Base-by-base conservation (phyloP, 2,329 filamentous ascomycete species). In the Fusarium nygamai region DNA sequence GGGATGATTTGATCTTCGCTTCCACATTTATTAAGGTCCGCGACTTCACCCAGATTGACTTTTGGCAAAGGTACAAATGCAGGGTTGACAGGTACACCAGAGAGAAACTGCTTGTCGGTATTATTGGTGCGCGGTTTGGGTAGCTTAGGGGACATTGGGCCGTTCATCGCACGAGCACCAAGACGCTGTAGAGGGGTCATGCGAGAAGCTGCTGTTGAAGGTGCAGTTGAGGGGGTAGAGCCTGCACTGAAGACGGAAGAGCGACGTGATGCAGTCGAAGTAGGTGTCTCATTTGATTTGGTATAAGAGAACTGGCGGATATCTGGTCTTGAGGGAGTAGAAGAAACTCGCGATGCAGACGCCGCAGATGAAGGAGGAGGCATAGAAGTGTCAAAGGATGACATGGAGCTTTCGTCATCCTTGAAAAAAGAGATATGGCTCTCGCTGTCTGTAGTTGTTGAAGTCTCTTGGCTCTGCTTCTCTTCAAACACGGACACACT, bases 1-100 rank as follows among this genome's bases (percentile, higher is more conserved):
- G 86, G 86, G 20, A 88, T 80, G 69, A 91, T 85, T 62, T 88
- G 84, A 64, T 91, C 89, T 77, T 91, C 89, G 75, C 89, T 91
- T 20, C 89, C 89, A 57, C 78, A 79, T 60, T 76, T 78, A 73
- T 89, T 88, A 47, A 90, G 78, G 5, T 87, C 86, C 73, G 86
- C 86, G 8, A 90, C 83, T 74, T 90, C 88, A 13, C 82, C 82
- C 33, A 89, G 69, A 71, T 90, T 87, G 6, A 88, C 88, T 64
- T 85, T 87, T 3, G 89, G 88, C 14, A 90, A 81, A 0, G 88
- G 87, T 11, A 90, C 84, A 74, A 88, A 88, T 1, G 88, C 83
- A 6, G 89, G 87, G 70, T 91, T 88, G 43, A 88, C 80, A 2
- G 86, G 84, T 6, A 86, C 67, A 13, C 80, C 81, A 16, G 82